Evolutionary conservation across 805 yeast species (phyloP).

Genomic region (Grigorovia transvaalensis): DNA sequence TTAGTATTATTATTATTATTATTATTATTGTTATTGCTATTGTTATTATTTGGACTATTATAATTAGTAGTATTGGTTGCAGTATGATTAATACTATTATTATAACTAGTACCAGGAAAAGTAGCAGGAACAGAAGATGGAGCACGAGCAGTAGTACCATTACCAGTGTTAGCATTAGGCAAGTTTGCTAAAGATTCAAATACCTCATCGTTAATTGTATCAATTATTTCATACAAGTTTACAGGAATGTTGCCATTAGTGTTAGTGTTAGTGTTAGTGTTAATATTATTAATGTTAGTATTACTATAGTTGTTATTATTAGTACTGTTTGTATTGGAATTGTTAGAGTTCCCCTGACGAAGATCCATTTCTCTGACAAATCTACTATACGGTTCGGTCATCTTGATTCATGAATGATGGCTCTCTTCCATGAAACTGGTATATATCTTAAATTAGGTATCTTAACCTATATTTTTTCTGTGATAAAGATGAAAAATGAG

Average conservation of each 20-base stretch:
- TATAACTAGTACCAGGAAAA: no score
- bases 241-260: background rate
- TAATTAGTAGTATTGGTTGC: background rate
- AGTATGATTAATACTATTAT: background rate
- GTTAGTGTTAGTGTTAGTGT: background rate
- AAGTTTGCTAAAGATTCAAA: background rate
- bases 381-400: background rate
- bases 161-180: background rate
- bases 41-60: background rate
- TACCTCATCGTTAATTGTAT: background rate
- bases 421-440: no score
- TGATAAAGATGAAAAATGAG: no score
- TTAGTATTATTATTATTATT: no score
- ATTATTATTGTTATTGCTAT: no score
- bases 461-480: no score
- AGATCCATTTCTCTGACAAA: background rate
- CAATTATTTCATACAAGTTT: background rate
- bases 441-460: no score
- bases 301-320: no score
- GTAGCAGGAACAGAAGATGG: no score
- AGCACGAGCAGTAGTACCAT: background rate
- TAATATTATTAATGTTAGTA: background rate
- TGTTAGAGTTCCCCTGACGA: background rate
- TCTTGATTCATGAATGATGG: no score
- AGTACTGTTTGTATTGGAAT: background rate